Base-by-base conservation (phyloP, 148 eudicot genomes). In the Linanthus parryae region DNA sequence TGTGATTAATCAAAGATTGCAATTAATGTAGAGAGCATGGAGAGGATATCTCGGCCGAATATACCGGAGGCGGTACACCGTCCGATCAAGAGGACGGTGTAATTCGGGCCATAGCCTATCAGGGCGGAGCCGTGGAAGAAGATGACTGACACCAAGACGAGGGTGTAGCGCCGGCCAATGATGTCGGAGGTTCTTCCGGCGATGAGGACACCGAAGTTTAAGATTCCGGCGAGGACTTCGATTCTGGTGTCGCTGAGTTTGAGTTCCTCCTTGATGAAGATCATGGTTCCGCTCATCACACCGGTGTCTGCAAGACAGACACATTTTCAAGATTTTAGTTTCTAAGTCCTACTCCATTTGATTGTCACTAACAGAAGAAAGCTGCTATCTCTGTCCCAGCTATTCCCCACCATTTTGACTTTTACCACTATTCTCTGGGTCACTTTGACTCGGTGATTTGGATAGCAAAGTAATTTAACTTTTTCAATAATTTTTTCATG, bases 201-300 rank as follows among this genome's bases (percentile, higher is more conserved):
- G 2, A 64, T 30, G 1, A 82, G 65, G 7, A 94, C 69, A 1
- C 97, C 94, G 0, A 84, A 37, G 72, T 84, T 88, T 10, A 88
- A 65, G 36, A 82, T 77, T 23, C 94, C 97, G 1, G 74, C 84
- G 1, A 84, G 62, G 36, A 88, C 58, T 67, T 82, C 73, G 0
- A 77, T n/a, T 56, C 74, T 78, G 17, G 53, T 24, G 38, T 88
- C 97, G n/a, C 31, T 72, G 48, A 84, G 42, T 20, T 73, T 65
- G 49, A 82, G 69, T 29, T 88, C 94, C 20, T 82, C 76, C 62
- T 88, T 63, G 38, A 88, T 82, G 76, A 79, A 81, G 0, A 82
- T 74, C 70, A 71, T 71, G 9, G 94, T 94, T 53, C 97, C 94
- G 22, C 97, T 84, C 84, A 84, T 82, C 4, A 88, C 97, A 28